phyloP scores from a whole-genome alignment of 345 rosid species.

The Hibiscus syriacus region DNA sequence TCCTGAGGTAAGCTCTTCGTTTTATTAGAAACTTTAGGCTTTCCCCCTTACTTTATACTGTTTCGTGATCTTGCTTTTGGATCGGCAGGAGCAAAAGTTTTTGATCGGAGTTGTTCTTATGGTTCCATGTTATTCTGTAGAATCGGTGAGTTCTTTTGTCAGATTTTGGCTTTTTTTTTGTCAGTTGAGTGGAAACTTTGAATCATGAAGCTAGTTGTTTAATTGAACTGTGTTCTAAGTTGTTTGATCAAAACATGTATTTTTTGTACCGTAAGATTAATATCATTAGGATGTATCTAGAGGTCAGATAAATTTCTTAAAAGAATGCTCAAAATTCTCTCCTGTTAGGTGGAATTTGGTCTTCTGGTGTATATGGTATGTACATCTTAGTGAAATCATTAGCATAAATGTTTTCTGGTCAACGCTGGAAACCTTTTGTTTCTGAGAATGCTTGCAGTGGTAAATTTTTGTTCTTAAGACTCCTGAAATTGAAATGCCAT shows the following conservation, averaged over 20 bases:
- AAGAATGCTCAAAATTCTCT: not conserved
- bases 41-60: not conserved
- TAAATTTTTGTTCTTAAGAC: not conserved
- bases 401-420: not conserved
- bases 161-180: not conserved
- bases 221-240: not conserved
- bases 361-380: not conserved
- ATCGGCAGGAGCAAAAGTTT: slow-evolving; percentile 86
- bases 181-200: not conserved
- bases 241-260: not conserved
- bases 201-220: not conserved
- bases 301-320: not conserved
- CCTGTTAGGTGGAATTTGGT: not conserved
- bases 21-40: not conserved
- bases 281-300: not conserved
- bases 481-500: not conserved
- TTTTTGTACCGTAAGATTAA: not conserved
- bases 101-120: slow-evolving; percentile 92
- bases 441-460: not conserved
- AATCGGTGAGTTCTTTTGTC: slow-evolving; percentile 56
- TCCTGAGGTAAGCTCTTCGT: slow-evolving; percentile 62
- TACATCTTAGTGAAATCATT: not conserved
- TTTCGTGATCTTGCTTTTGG: not conserved
- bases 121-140: slow-evolving; percentile 97
- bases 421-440: not conserved